Evolutionary conservation across 2,329 filamentous ascomycete species (phyloP).

Genomic region (Aureobasidium namibiae): DNA sequence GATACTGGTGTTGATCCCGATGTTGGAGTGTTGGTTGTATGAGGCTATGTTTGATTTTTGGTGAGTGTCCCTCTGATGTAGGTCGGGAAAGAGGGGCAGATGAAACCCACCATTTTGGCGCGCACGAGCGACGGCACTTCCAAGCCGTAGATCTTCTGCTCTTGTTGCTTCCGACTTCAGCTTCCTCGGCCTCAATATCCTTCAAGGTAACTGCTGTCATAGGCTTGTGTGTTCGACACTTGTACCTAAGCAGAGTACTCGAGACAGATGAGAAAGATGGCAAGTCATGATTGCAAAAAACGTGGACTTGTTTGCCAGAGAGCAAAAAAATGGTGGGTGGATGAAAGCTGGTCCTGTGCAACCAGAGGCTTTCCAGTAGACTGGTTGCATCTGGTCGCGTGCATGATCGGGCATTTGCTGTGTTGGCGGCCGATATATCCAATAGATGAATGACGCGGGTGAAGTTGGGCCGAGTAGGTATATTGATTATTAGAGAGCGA

Average conservation of each 20-base stretch:
- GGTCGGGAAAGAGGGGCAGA: neutral
- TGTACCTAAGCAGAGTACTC: neutral
- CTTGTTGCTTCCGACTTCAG: neutral
- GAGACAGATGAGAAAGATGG: neutral
- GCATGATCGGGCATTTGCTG: conserved; percentile 1
- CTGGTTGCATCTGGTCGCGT: conserved; percentile 1
- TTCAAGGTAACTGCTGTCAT: neutral
- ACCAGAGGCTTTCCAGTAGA: neutral
- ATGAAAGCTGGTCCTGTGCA: neutral
- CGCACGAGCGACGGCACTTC: neutral
- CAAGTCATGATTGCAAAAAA: neutral
- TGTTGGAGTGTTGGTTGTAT: neutral
- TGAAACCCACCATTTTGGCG: conserved; percentile 5
- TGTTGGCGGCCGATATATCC: neutral
- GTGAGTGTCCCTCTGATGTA: neutral
- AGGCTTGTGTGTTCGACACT: neutral
- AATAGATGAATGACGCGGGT: neutral
- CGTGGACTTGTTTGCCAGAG: neutral
- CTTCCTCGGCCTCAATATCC: neutral
- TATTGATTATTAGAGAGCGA: neutral
- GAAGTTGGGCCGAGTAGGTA: neutral
- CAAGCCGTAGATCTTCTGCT: neutral
- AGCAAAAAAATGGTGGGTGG: neutral
- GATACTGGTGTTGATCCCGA: neutral
- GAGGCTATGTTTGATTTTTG: neutral